These are phyloP conservation scores for Trametes sp. DNA, from an alignment of 1,284 basidiomycete genomes.

Conservation along the genomic window DNA sequence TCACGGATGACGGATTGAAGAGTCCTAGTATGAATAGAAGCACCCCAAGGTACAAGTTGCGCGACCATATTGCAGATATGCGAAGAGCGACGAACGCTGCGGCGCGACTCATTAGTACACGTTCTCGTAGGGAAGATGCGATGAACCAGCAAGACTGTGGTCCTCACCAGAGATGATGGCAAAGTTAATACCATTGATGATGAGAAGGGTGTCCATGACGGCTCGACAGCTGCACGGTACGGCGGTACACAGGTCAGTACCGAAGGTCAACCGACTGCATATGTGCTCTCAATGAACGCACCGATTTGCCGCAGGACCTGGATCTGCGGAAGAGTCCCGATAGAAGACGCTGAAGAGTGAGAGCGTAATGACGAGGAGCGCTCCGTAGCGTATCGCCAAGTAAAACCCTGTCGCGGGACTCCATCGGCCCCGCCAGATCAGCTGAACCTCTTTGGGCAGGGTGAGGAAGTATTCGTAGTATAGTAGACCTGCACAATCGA, in stretches of 20 bases:
- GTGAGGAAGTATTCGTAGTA: slow-evolving; percentile 8
- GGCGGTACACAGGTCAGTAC: neutral
- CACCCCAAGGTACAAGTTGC: neutral
- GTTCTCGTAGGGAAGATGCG: neutral
- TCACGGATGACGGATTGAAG: neutral
- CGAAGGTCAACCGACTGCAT: neutral
- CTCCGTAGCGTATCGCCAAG: slow-evolving; percentile 1
- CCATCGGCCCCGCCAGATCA: neutral
- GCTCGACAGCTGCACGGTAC: neutral
- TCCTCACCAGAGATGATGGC: neutral
- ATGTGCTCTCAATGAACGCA: neutral
- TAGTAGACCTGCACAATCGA: neutral
- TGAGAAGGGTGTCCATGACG: neutral
- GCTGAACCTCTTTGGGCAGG: neutral
- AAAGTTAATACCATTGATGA: neutral
- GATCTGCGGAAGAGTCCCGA: neutral
- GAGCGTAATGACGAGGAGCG: neutral
- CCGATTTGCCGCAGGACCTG: neutral
- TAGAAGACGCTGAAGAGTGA: neutral
- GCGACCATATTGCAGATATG: slow-evolving; percentile 2
- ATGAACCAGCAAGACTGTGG: neutral
- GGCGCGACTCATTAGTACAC: too few relatives aligned
- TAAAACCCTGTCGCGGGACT: neutral
- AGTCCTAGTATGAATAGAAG: neutral
- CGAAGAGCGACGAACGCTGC: slow-evolving; percentile 5